These are phyloP conservation scores for Fusarium devonianum DNA, from an alignment of 2,329 filamentous ascomycete species.

Conservation along the genomic window DNA sequence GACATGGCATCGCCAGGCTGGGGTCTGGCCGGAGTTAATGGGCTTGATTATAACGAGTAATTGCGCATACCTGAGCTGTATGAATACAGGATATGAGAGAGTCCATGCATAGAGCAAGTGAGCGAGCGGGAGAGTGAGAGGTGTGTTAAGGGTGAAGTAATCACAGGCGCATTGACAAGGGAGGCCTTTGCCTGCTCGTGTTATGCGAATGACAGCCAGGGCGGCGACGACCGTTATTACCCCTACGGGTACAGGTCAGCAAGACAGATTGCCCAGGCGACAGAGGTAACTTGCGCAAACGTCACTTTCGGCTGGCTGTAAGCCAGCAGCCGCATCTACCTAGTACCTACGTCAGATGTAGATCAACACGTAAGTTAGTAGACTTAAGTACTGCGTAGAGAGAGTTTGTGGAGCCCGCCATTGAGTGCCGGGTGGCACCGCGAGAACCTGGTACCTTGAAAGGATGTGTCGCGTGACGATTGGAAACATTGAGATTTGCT, in stretches of 20 bases:
- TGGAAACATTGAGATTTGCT: background rate
- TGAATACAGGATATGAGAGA: conserved; percentile 29
- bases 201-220: conserved; percentile 19
- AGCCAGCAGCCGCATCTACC: conserved; percentile 15
- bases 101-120: background rate
- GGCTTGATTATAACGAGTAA: conserved; percentile 25
- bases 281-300: conserved; percentile 35
- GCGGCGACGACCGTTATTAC: background rate
- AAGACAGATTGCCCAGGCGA: too few species aligned
- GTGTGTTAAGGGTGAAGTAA: background rate
- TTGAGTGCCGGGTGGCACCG: background rate
- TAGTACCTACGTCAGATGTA: conserved; percentile 27
- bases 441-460: background rate
- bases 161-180: conserved; percentile 31
- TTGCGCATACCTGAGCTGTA: conserved; percentile 34
- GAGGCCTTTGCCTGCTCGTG: conserved; percentile 9
- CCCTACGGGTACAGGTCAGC: too few species aligned
- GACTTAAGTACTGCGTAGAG: too few species aligned
- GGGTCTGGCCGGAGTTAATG: conserved; percentile 27
- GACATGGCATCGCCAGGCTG: conserved; percentile 23
- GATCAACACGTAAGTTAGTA: background rate
- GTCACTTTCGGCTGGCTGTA: conserved; percentile 27
- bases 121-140: background rate
- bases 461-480: conserved; percentile 21
- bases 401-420: too few species aligned